phyloP scores from a whole-genome alignment of 495 filamentous ascomycete species.

The Aspergillus biplanus region DNA sequence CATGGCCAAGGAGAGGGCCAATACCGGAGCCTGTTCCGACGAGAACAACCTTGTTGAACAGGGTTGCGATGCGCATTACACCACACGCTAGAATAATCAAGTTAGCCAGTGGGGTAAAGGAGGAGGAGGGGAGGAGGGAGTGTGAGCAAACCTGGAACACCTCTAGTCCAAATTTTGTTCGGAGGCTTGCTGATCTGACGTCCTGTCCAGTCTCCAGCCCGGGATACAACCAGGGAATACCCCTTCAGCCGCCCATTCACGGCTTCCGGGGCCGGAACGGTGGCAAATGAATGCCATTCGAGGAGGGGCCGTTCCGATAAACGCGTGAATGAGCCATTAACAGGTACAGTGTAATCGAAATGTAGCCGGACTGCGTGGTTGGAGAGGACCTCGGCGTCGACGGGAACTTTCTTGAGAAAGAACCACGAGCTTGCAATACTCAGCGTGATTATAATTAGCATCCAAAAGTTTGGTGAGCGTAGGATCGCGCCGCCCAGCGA shows the following conservation, averaged over 20 bases:
- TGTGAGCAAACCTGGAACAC: conserved; percentile 34
- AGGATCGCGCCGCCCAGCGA: conserved; percentile 42
- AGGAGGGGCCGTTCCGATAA: conserved; percentile 59
- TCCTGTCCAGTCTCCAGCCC: conserved; percentile 70
- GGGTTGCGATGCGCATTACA: conserved; percentile 62
- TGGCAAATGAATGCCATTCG: conserved; percentile 71
- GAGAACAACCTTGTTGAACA: conserved; percentile 64
- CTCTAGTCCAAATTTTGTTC: conserved; percentile 57
- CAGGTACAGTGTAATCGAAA: conserved; percentile 56
- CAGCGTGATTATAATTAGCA: conserved; percentile 61
- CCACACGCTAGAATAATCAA: conserved; percentile 51
- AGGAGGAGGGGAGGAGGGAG: neutral
- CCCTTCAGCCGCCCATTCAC: conserved; percentile 36
- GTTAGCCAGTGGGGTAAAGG: neutral
- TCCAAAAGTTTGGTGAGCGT: conserved; percentile 67
- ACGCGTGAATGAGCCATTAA: conserved; percentile 49
- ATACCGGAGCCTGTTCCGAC: conserved; percentile 74
- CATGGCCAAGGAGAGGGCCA: conserved; percentile 44
- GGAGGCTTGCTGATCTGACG: conserved; percentile 59
- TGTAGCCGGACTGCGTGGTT: conserved; percentile 69
- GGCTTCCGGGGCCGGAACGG: conserved; percentile 52
- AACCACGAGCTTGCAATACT: conserved; percentile 71
- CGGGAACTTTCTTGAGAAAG: conserved; percentile 59
- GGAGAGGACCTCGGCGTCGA: conserved; percentile 65
- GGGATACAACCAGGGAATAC: conserved; percentile 62